A percentile compares a stretch with the other conserved stretches of the same genome.
phyloP scores from a whole-genome alignment of 768 basidiomycete species.

The Erythrobasidium yunnanense region DNA sequence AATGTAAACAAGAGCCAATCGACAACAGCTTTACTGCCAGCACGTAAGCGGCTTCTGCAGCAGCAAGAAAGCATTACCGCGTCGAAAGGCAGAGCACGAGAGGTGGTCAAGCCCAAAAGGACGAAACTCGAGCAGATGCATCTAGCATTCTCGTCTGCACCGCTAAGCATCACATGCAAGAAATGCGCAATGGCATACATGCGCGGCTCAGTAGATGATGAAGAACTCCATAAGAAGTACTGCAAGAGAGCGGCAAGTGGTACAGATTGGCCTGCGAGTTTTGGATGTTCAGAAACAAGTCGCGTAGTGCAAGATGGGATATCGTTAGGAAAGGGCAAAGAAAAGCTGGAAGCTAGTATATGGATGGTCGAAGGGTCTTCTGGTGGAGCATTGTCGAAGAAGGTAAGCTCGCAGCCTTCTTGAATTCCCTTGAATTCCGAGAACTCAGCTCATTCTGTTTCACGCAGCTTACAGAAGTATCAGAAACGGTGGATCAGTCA shows the following conservation, averaged over 20 bases:
- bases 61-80: background rate
- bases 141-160: background rate
- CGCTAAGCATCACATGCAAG: background rate
- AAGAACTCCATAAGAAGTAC: background rate
- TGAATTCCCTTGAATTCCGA: background rate
- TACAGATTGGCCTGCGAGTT: background rate
- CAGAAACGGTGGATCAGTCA: background rate
- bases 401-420: background rate
- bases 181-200: conserved; percentile 23
- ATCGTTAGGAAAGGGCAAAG: background rate
- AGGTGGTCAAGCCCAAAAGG: background rate
- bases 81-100: background rate
- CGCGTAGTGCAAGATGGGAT: background rate
- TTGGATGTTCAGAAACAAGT: background rate
- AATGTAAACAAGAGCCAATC: too few species aligned
- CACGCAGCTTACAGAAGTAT: background rate
- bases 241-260: background rate
- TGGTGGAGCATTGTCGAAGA: background rate
- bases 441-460: background rate
- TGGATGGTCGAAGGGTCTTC: background rate
- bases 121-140: background rate
- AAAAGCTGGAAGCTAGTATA: background rate
- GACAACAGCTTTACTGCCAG: too few species aligned
- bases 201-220: background rate
- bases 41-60: too few species aligned